phyloP scores from a whole-genome alignment of 805 yeast genomes.

The Metschnikowia koreensis region DNA sequence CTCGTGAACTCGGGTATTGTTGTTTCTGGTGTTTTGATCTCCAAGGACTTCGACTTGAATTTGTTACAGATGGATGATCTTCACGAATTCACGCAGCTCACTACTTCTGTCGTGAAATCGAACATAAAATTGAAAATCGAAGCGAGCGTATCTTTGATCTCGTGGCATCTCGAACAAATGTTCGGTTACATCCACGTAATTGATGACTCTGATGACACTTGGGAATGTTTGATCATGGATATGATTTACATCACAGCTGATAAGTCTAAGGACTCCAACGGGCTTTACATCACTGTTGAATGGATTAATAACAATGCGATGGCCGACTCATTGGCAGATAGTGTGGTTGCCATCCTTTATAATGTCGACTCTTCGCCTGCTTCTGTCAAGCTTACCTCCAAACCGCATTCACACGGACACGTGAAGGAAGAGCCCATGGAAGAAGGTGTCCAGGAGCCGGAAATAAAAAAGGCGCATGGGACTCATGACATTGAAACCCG shows the following conservation, averaged over 20 bases:
- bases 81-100: conserved; percentile 81
- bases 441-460: conserved; percentile 12
- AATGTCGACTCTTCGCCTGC: conserved; percentile 95
- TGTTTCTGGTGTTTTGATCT: conserved; percentile 82
- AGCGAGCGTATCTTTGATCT: conserved; percentile 76
- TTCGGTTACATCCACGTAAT: conserved; percentile 77
- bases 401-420: conserved; percentile 47
- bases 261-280: conserved; percentile 27
- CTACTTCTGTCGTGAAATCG: conserved; percentile 82
- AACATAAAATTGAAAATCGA: conserved; percentile 74
- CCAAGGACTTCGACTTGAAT: conserved; percentile 85
- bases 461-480: conserved; percentile 25
- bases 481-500: conserved; percentile 28
- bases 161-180: conserved; percentile 94
- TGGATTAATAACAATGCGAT: conserved; percentile 84
- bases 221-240: conserved; percentile 48
- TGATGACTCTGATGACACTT: conserved; percentile 49
- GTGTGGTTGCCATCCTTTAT: conserved; percentile 83
- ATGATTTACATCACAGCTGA: conserved; percentile 44
- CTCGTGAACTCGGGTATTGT: conserved; percentile 30
- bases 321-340: conserved; percentile 92
- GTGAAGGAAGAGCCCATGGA: conserved; percentile 24
- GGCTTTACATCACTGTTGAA: conserved; percentile 60
- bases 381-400: conserved; percentile 82
- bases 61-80: conserved; percentile 82